Percentiles rank a stretch among this genome's conserved stretches.
phyloP scores from a whole-genome alignment of 2,329 filamentous ascomycete species.

The Ophiostoma sp. region DNA sequence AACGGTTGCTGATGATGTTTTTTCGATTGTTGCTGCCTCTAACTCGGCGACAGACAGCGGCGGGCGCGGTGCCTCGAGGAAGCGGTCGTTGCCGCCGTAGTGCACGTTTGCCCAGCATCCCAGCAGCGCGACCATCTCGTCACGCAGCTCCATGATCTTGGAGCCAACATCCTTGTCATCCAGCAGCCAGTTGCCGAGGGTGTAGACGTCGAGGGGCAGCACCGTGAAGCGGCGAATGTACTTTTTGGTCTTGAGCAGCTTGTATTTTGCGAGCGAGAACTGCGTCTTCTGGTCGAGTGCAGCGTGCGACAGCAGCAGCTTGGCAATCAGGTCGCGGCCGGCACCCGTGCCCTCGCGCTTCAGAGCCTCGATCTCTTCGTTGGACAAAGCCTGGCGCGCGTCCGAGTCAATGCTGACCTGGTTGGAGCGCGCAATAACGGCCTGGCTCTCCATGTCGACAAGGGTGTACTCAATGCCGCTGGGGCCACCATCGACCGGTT shows the following conservation, averaged over 20 bases:
- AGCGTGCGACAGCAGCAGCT: constrained; percentile 82
- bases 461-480: constrained; percentile 42
- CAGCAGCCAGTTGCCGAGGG: constrained; percentile 70
- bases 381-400: constrained; percentile 62
- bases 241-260: constrained; percentile 87
- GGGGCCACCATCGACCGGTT: constrained; percentile 32
- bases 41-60: constrained; percentile 23
- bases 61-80: constrained; percentile 15
- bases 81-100: constrained; percentile 47
- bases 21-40: constrained; percentile 29
- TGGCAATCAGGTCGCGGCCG: constrained; percentile 86
- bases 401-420: constrained; percentile 53
- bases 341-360: constrained; percentile 69
- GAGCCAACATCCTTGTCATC: constrained; percentile 67
- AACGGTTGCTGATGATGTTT: constrained; percentile 21
- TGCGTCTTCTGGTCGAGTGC: constrained; percentile 89
- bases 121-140: constrained; percentile 75
- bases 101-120: constrained; percentile 90
- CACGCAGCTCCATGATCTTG: constrained; percentile 78
- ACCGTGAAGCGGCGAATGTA: constrained; percentile 85
- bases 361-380: constrained; percentile 68
- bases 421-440: constrained; percentile 51
- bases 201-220: constrained; percentile 72
- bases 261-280: constrained; percentile 94
- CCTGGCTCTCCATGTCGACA: constrained; percentile 43